Evolutionary conservation across 73 alveolate genomes (phyloP).

Genomic region (Paramecium pentaurelia): DNA sequence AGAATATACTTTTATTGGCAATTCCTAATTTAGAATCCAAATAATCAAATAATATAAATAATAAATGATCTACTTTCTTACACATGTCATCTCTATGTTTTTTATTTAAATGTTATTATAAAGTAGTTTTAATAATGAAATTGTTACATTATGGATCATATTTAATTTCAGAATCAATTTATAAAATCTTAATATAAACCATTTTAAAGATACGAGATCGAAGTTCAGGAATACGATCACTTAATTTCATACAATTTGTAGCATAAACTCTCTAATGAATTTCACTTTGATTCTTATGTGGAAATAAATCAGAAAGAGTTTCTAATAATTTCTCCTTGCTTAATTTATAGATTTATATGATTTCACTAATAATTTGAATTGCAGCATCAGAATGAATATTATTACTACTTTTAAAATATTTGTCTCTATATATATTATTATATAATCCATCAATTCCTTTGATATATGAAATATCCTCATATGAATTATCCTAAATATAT

Average conservation of each 20-base stretch:
- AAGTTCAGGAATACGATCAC: conserved; percentile 7
- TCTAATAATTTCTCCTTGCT: background rate
- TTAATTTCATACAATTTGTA: background rate
- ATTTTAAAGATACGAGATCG: background rate
- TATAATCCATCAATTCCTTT: conserved; percentile 34
- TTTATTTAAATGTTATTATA: background rate
- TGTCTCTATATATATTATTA: background rate
- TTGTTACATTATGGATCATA: background rate
- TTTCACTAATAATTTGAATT: background rate
- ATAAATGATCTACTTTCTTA: background rate
- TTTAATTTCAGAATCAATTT: conserved; percentile 26
- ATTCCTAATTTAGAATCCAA: background rate
- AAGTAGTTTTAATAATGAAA: conserved; percentile 5
- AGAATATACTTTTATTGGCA: background rate
- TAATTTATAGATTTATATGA: background rate
- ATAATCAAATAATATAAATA: conserved; percentile 21
- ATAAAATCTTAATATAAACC: background rate
- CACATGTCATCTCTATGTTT: conserved; percentile 20
- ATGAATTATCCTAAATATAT: background rate
- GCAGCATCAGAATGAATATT: background rate
- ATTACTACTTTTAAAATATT: background rate
- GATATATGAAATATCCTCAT: conserved; percentile 13
- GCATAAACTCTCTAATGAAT: background rate
- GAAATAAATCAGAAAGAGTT: background rate
- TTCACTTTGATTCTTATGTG: conserved; percentile 31